Conservation (phyloP, 768 basidiomycete genomes). For the Lenzites betulinus region DNA sequence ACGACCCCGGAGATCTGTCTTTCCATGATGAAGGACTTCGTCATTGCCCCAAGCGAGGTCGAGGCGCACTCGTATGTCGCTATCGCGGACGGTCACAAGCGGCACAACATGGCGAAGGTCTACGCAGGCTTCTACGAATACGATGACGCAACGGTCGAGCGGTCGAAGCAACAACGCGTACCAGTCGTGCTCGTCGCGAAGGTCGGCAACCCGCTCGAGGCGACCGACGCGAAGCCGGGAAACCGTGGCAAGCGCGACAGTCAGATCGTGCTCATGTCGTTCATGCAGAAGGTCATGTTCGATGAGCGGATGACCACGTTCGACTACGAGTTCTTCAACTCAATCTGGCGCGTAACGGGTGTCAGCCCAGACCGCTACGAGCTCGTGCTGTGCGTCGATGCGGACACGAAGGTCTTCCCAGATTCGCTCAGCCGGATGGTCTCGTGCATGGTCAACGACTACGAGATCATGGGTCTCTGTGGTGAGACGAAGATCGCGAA, state of each 20-base stretch:
- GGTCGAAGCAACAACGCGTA: constrained; percentile 93
- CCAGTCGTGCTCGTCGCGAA: constrained; percentile 97
- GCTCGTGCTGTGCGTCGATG: constrained; percentile 93
- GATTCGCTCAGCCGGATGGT: constrained; percentile 96
- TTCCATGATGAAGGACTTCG: constrained; percentile 95
- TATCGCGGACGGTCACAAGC: constrained; percentile 99
- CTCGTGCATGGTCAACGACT: constrained; percentile 94
- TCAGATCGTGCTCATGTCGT: constrained; percentile 96
- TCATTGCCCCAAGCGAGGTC: constrained; percentile 79
- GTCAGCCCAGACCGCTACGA: constrained; percentile 96
- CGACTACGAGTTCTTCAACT: constrained; percentile 99
- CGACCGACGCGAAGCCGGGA: constrained; percentile 89
- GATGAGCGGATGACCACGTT: constrained; percentile 99
- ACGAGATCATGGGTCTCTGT: constrained; percentile 98
- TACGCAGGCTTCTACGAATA: constrained; percentile 98
- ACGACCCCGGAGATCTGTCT: constrained; percentile 94
- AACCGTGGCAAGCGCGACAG: constrained; percentile 99
- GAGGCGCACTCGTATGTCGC: constrained; percentile 96
- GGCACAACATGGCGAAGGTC: constrained; percentile 99
- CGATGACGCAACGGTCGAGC: constrained; percentile 86
- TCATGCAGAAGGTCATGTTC: constrained; percentile 99
- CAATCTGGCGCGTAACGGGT: constrained; percentile 93
- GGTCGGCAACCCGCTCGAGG: constrained; percentile 89
- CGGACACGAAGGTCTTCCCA: constrained; percentile 98
- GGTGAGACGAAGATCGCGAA: constrained; percentile 99